Conservation (phyloP, 2,329 filamentous ascomycete genomes). For the Xylariaceae sp. region DNA sequence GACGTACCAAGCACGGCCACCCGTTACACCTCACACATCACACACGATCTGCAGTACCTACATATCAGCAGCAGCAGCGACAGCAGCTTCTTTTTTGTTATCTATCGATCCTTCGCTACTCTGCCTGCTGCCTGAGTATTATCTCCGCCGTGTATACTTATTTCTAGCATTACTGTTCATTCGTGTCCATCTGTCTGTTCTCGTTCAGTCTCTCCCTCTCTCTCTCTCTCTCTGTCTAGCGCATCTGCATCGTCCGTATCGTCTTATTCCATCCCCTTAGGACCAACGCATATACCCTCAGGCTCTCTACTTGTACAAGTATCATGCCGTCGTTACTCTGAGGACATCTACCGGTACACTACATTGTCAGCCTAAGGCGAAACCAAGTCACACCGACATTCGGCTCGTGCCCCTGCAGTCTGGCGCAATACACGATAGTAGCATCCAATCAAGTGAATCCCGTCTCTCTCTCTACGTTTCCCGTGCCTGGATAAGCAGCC, state of each 20-base stretch:
- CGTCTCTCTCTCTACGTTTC: conserved; percentile 4
- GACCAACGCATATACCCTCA: conserved; percentile 2
- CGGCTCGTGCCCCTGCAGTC: conserved; percentile 13
- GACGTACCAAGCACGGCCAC: neutral
- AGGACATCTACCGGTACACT: neutral
- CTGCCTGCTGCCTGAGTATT: neutral
- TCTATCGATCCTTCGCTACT: neutral
- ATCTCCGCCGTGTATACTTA: neutral
- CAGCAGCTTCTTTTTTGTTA: neutral
- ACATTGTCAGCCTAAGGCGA: neutral
- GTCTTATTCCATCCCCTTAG: neutral
- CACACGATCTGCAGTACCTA: neutral
- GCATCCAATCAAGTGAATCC: conserved; percentile 16
- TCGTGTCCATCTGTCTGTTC: neutral
- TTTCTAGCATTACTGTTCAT: neutral
- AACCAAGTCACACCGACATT: conserved; percentile 3
- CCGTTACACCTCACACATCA: neutral
- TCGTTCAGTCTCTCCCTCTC: neutral
- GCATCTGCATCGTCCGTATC: conserved; percentile 1
- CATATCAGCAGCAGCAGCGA: too few species aligned
- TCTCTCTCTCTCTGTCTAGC: neutral
- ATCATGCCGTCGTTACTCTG: conserved; percentile 3
- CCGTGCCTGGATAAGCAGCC: conserved; percentile 4
- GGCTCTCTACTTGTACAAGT: conserved; percentile 1
- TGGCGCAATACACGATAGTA: conserved; percentile 1